A percentile compares a stretch with the other conserved stretches of the same genome.
phyloP scores from a whole-genome alignment of 768 basidiomycete genomes.

The Tephrocybe sp. region DNA sequence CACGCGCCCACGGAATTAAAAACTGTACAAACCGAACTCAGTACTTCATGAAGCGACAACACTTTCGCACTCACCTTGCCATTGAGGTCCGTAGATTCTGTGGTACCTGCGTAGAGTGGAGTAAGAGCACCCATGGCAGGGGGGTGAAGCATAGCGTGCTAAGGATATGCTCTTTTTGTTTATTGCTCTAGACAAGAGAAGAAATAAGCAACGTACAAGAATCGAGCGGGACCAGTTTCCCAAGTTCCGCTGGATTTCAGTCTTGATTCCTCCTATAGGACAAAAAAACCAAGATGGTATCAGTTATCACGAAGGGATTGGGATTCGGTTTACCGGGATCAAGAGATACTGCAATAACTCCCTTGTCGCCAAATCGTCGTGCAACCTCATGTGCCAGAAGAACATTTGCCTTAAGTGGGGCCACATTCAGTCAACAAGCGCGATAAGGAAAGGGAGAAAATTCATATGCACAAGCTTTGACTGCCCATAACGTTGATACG shows the following conservation, averaged over 20 bases:
- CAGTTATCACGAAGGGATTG: conserved; percentile 13
- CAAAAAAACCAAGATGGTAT: conserved; percentile 8
- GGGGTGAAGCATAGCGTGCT: conserved; percentile 28
- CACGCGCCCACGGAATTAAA: conserved; percentile 31
- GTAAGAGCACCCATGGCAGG: conserved; percentile 38
- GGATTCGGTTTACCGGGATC: conserved; percentile 39
- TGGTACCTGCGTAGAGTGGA: conserved; percentile 42
- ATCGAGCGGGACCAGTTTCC: background rate
- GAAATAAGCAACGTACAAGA: conserved; percentile 15
- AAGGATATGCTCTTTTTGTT: background rate
- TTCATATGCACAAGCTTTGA: conserved; percentile 45
- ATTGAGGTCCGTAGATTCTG: conserved; percentile 36
- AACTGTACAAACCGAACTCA: conserved; percentile 17
- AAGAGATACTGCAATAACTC: conserved; percentile 44
- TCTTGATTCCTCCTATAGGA: conserved; percentile 23
- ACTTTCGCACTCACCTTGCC: conserved; percentile 36
- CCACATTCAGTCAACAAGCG: background rate
- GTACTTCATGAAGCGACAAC: background rate
- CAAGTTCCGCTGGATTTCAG: conserved; percentile 16
- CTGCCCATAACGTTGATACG: conserved; percentile 28
- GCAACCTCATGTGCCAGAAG: conserved; percentile 46
- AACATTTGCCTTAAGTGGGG: conserved; percentile 37
- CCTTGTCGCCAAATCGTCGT: conserved; percentile 43
- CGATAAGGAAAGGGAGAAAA: background rate
- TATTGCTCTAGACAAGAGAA: background rate